Conservation (phyloP, 2,329 filamentous ascomycete species). For the Diaporthe sp. region DNA sequence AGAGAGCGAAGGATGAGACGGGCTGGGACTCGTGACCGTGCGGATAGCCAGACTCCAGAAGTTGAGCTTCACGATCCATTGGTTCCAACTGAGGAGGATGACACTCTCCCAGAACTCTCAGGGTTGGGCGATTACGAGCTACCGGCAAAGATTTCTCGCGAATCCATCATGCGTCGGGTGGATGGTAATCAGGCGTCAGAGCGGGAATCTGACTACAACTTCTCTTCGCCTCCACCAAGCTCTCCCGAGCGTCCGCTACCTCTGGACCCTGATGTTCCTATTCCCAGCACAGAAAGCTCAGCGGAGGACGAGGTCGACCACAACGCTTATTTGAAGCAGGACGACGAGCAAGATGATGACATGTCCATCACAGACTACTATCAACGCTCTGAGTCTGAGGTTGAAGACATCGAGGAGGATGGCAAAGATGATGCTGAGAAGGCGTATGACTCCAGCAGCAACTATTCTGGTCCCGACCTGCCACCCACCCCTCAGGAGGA, state of each 20-base stretch:
- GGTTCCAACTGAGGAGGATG: conserved; percentile 66
- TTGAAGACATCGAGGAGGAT: conserved; percentile 44
- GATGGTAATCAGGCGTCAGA: conserved; percentile 73
- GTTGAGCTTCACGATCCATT: conserved; percentile 53
- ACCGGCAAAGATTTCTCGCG: conserved; percentile 86
- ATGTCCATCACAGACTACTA: conserved; percentile 78
- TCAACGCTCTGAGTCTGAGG: conserved; percentile 62
- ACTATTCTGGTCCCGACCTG: conserved; percentile 64
- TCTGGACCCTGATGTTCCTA: conserved; percentile 89
- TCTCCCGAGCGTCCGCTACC: conserved; percentile 70
- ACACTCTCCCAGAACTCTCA: conserved; percentile 71
- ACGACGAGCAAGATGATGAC: conserved; percentile 72
- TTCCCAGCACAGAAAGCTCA: conserved; percentile 85
- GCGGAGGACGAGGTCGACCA: conserved; percentile 69
- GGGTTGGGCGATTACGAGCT: conserved; percentile 73
- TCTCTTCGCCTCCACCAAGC: conserved; percentile 71
- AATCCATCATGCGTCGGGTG: conserved; percentile 91
- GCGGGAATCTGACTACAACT: conserved; percentile 72
- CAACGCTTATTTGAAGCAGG: conserved; percentile 63
- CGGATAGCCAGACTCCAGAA: conserved; percentile 58
- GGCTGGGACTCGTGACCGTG: conserved; percentile 60
- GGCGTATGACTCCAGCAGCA: conserved; percentile 67
- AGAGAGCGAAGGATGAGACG: conserved; percentile 78
- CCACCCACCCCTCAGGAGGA: conserved; percentile 43
- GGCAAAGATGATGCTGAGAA: conserved; percentile 55